Percentiles rank a stretch among this genome's conserved stretches.
Conservation (phyloP, 768 basidiomycete species). For the Tricholoma terreum region DNA sequence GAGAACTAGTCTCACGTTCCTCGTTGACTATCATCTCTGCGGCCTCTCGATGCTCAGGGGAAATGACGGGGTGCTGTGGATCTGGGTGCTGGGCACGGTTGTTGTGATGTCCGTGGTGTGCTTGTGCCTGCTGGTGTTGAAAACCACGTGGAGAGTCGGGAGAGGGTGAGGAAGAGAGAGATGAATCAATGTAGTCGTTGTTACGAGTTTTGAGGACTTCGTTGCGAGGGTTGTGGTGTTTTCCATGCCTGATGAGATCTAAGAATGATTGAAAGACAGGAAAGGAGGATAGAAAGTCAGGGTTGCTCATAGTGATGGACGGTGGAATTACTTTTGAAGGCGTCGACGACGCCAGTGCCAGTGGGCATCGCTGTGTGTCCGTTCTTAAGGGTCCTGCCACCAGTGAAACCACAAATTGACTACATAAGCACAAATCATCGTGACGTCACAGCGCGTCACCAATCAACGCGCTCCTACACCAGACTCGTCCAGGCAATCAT, state of each 20-base stretch:
- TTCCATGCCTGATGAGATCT: conserved; percentile 85
- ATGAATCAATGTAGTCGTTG: conserved; percentile 15
- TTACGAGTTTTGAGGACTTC: conserved; percentile 12
- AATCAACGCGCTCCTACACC: no score
- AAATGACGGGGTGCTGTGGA: conserved; percentile 17
- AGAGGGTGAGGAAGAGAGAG: not conserved
- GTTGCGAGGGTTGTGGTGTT: conserved; percentile 48
- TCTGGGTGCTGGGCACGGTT: conserved; percentile 1
- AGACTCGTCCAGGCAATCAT: no score
- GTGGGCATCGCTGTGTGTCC: conserved; percentile 48
- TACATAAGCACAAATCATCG: not conserved
- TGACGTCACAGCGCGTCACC: conserved; percentile 3
- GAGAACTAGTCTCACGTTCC: conserved; percentile 66
- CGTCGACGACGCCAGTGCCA: conserved; percentile 65
- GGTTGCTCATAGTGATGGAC: conserved; percentile 13
- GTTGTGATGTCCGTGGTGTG: conserved; percentile 24
- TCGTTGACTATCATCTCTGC: conserved; percentile 74
- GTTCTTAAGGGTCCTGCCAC: not conserved
- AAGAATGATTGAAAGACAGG: conserved; percentile 16
- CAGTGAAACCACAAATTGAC: not conserved
- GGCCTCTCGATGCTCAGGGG: conserved; percentile 35
- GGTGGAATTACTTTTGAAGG: conserved; percentile 72
- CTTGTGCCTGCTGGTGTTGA: conserved; percentile 25
- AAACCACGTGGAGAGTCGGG: conserved; percentile 27
- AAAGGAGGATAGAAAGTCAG: no score